Conservation (phyloP, 495 filamentous ascomycete genomes). For the Talaromyces thailandensis region DNA sequence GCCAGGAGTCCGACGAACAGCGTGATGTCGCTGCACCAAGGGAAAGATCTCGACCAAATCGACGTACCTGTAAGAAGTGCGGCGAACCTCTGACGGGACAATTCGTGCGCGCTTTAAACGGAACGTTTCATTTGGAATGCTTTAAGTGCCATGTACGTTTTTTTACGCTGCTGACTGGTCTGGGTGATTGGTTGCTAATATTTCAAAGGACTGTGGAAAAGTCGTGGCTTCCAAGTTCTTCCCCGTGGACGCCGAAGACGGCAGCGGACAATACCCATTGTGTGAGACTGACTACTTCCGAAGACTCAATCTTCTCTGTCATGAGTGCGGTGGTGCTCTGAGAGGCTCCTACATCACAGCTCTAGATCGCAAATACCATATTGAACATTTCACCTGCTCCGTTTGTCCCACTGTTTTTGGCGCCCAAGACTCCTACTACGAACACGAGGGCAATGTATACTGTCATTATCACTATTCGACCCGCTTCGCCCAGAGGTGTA, state of each 20-base stretch:
- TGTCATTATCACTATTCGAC: constrained; percentile 99
- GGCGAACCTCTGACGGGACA: constrained; percentile 79
- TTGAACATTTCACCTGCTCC: constrained; percentile 98
- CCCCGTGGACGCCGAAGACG: constrained; percentile 82
- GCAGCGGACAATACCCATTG: constrained; percentile 80
- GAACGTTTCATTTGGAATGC: constrained; percentile 94
- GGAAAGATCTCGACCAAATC: constrained; percentile 36
- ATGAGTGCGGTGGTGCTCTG: constrained; percentile 84
- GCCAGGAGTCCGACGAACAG: constrained; percentile 22
- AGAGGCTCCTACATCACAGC: constrained; percentile 98
- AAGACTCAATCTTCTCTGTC: constrained; percentile 81
- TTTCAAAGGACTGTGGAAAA: constrained; percentile 77
- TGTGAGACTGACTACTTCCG: constrained; percentile 99
- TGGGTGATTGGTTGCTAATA: not conserved
- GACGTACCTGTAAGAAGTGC: constrained; percentile 79
- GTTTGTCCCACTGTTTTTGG: constrained; percentile 96
- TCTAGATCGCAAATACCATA: constrained; percentile 95
- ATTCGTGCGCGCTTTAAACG: constrained; percentile 86
- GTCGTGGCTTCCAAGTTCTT: constrained; percentile 99
- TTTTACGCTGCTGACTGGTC: not conserved
- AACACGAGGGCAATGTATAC: constrained; percentile 93
- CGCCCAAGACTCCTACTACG: constrained; percentile 96
- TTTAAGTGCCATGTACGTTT: constrained; percentile 87
- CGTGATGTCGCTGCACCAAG: constrained; percentile 29
- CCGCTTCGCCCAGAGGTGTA: constrained; percentile 91